Evolutionary conservation across 2,329 filamentous ascomycete genomes (phyloP).

Genomic region (Aspergillus unguis): DNA sequence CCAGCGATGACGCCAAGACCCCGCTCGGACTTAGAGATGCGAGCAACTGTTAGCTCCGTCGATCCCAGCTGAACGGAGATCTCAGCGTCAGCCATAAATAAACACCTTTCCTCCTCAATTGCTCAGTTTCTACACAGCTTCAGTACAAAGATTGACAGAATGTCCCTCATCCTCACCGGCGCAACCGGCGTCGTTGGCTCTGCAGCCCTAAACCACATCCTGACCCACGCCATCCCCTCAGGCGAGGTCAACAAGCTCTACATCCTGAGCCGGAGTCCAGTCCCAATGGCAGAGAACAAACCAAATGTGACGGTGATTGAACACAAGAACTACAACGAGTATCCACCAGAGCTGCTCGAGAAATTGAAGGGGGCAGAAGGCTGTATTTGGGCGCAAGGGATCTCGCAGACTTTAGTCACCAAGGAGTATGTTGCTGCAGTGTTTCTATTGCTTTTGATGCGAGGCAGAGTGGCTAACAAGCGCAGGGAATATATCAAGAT

Average conservation of each 20-base stretch:
- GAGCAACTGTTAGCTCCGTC: too few species aligned
- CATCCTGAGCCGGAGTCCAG: slow-evolving; percentile 63
- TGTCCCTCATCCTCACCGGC: slow-evolving; percentile 61
- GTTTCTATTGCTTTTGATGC: neutral
- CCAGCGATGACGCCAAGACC: too few species aligned
- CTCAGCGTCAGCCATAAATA: too few species aligned
- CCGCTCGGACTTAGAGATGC: too few species aligned
- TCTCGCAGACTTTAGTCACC: slow-evolving; percentile 57
- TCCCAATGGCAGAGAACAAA: slow-evolving; percentile 57
- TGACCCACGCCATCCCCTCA: slow-evolving; percentile 48
- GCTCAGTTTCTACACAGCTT: too few species aligned
- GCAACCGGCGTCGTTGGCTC: slow-evolving; percentile 65
- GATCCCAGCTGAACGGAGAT: too few species aligned
- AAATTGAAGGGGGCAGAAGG: slow-evolving; percentile 63
- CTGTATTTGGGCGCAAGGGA: slow-evolving; percentile 72
- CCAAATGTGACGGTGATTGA: slow-evolving; percentile 60
- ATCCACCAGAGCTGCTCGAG: slow-evolving; percentile 53
- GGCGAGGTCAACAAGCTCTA: slow-evolving; percentile 12
- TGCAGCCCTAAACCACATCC: slow-evolving; percentile 59
- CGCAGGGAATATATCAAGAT: slow-evolving; percentile 62
- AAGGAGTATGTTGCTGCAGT: slow-evolving; percentile 49
- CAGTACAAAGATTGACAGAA: slow-evolving; percentile 7
- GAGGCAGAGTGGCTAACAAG: neutral
- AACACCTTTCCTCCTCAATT: too few species aligned
- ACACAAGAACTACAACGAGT: slow-evolving; percentile 64